These are phyloP conservation scores for Aspergillus glaucus DNA, from an alignment of 2,329 filamentous ascomycete genomes.

Conservation along the genomic window DNA sequence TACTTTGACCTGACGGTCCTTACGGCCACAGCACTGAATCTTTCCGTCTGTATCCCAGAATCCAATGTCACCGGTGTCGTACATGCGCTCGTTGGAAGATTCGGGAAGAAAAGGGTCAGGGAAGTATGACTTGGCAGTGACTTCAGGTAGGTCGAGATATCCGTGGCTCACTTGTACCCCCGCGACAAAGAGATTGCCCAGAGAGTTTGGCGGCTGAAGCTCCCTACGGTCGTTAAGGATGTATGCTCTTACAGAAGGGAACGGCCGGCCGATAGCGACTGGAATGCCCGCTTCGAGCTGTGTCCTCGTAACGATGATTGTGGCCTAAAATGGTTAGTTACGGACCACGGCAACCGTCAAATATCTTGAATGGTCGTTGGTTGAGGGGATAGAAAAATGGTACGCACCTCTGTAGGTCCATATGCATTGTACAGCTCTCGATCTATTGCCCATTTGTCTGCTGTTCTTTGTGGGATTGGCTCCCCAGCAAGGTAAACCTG, in stretches of 20 bases:
- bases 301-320: constrained; percentile 33
- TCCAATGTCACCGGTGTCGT: constrained; percentile 39
- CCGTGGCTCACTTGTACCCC: constrained; percentile 40
- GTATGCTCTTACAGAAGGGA: constrained; percentile 34
- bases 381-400: not conserved
- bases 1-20: constrained; percentile 38
- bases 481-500: constrained; percentile 36
- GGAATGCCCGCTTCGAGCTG: constrained; percentile 13
- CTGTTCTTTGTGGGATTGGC: constrained; percentile 26
- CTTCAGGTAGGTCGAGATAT: constrained; percentile 33
- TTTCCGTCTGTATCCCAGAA: constrained; percentile 32
- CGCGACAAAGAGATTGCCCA: constrained; percentile 40
- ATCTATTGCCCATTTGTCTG: constrained; percentile 27
- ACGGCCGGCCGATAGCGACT: constrained; percentile 35
- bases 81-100: constrained; percentile 25
- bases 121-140: constrained; percentile 25
- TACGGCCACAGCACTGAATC: constrained; percentile 36
- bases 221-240: constrained; percentile 33
- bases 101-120: constrained; percentile 20
- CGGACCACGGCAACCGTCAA: not conserved
- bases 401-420: constrained; percentile 31
- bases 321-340: constrained; percentile 18
- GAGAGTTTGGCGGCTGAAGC: constrained; percentile 26
- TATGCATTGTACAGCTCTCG: constrained; percentile 38
- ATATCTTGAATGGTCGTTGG: not conserved